phyloP scores from a whole-genome alignment of 2,329 filamentous ascomycete species.

The Talaromyces sp. region DNA sequence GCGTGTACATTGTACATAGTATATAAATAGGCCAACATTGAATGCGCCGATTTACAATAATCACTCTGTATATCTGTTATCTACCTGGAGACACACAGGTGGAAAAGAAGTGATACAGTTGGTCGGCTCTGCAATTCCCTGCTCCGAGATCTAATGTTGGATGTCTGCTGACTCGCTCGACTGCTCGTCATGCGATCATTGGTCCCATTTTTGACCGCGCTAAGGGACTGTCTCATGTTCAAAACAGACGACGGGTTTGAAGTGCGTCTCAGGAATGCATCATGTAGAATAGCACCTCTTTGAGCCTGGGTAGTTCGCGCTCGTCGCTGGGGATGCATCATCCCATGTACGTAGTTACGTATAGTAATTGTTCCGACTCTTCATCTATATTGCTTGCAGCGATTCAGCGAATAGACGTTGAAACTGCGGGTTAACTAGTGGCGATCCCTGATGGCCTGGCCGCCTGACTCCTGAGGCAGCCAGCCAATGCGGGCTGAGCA shows the following conservation, averaged over 20 bases:
- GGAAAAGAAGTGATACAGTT: not conserved
- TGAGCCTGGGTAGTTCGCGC: not conserved
- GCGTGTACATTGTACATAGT: not conserved
- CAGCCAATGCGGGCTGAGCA: not conserved
- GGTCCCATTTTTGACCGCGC: not conserved
- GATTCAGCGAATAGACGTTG: not conserved
- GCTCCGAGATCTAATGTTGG: not conserved
- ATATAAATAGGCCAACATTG: not conserved
- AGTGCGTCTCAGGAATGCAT: not conserved
- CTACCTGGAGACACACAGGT: not conserved
- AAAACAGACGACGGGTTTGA: constrained; percentile 3
- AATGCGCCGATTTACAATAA: not conserved
- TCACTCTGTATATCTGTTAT: not conserved
- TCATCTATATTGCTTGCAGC: not conserved
- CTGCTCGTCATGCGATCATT: constrained; percentile 13
- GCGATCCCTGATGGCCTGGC: not conserved
- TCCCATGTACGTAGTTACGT: no score
- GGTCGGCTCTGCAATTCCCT: not conserved
- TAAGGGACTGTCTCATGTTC: not conserved
- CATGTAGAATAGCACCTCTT: not conserved
- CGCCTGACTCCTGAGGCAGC: constrained; percentile 6
- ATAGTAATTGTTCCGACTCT: not conserved
- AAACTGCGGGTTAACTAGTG: not conserved
- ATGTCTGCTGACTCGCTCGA: constrained; percentile 14
- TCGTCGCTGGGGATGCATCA: not conserved